Evolutionary conservation across 1,284 basidiomycete genomes (phyloP).

Genomic region (Fomitiporia mediterranea): DNA sequence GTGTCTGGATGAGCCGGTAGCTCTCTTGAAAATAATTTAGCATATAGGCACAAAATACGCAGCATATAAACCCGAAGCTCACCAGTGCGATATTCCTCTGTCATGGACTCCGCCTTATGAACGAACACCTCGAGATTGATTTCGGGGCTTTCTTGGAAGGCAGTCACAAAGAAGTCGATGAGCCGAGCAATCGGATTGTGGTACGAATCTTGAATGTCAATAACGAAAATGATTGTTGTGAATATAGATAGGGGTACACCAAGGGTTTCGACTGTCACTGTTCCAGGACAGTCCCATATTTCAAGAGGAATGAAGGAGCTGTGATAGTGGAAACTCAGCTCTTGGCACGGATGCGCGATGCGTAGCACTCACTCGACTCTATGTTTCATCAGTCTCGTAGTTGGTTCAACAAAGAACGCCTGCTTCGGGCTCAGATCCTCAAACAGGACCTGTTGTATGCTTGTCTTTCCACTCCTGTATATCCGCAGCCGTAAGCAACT

Average conservation of each 20-base stretch:
- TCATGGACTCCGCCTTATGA: constrained; percentile 91
- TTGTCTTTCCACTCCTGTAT: constrained; percentile 86
- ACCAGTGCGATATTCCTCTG: constrained; percentile 92
- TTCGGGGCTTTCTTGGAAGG: constrained; percentile 70
- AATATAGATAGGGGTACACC: constrained; percentile 71
- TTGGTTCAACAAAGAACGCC: constrained; percentile 89
- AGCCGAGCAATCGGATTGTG: constrained; percentile 77
- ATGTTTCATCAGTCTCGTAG: constrained; percentile 72
- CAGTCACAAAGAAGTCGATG: constrained; percentile 70
- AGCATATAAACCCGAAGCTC: constrained; percentile 27
- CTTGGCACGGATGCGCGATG: not conserved
- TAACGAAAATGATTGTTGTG: constrained; percentile 87
- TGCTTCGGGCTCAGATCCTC: constrained; percentile 81
- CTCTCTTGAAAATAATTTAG: constrained; percentile 52
- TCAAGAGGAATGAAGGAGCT: constrained; percentile 91
- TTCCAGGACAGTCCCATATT: constrained; percentile 94
- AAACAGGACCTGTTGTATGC: constrained; percentile 89
- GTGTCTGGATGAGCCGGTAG: constrained; percentile 82
- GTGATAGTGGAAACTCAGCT: not conserved
- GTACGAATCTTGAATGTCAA: constrained; percentile 82
- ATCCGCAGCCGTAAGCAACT: constrained; percentile 17
- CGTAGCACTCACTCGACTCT: constrained; percentile 68
- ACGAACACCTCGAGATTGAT: constrained; percentile 92
- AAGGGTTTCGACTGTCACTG: constrained; percentile 70
- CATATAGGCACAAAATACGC: constrained; percentile 5